phyloP scores from a whole-genome alignment of 495 filamentous ascomycete species.

The Xylaria cubensis region DNA sequence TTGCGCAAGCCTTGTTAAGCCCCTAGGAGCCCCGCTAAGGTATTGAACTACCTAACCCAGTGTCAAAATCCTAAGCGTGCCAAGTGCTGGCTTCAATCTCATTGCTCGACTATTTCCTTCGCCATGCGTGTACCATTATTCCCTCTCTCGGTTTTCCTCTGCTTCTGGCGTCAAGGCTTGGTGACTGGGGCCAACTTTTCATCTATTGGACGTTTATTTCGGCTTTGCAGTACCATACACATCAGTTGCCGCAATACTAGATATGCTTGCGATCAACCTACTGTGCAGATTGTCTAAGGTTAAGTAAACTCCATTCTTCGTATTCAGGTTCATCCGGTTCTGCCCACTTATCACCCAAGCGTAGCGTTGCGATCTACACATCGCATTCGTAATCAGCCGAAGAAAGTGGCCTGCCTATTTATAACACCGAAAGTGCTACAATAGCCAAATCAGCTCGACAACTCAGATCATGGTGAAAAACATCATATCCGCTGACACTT shows the following conservation, averaged over 20 bases:
- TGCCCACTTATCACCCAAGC: background rate
- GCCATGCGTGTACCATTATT: background rate
- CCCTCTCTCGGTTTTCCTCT: background rate
- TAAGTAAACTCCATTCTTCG: background rate
- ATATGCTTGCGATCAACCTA: background rate
- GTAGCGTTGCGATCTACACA: background rate
- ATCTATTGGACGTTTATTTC: background rate
- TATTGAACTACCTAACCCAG: background rate
- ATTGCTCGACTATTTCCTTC: background rate
- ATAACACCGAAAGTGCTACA: background rate
- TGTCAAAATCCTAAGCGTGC: background rate
- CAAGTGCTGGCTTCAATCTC: background rate
- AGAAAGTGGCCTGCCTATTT: background rate
- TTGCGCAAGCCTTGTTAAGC: no score
- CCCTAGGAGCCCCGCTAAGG: no score
- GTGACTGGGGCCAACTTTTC: background rate
- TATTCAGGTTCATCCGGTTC: constrained; percentile 7
- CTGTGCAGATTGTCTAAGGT: background rate
- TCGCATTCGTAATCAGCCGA: background rate
- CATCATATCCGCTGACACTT: background rate
- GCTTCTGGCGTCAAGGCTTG: background rate
- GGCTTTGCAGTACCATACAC: background rate
- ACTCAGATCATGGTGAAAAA: background rate
- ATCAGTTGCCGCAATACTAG: background rate
- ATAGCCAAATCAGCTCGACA: background rate